Percentiles rank a stretch among this genome's conserved stretches.
These are phyloP conservation scores for Diaporthe sp. DNA, from an alignment of 2,329 filamentous ascomycete species.

Conservation along the genomic window DNA sequence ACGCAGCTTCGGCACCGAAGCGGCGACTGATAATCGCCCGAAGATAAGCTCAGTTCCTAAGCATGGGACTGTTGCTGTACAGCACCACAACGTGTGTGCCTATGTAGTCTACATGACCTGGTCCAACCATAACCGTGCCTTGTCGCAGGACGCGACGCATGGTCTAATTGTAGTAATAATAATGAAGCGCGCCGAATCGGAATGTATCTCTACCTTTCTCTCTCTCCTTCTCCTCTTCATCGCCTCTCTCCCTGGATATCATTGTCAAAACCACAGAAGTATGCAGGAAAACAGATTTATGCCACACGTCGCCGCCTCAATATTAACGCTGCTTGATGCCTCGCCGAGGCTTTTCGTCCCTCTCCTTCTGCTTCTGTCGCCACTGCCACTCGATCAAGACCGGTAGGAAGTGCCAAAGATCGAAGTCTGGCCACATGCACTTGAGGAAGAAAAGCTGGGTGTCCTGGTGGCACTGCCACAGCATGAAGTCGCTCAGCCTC, in stretches of 20 bases:
- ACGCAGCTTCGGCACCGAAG: conserved; percentile 31
- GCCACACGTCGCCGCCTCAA: neutral
- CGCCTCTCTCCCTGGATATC: conserved; percentile 27
- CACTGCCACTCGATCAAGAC: conserved; percentile 92
- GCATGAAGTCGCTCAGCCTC: conserved; percentile 95
- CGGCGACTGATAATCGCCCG: conserved; percentile 16
- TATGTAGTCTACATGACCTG: neutral
- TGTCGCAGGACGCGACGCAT: neutral
- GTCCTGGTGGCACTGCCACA: conserved; percentile 96
- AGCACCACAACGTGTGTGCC: too few species aligned
- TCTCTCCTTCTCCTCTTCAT: neutral
- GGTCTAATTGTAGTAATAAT: conserved; percentile 10
- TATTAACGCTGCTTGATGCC: conserved; percentile 48
- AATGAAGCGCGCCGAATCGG: neutral
- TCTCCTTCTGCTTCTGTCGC: conserved; percentile 69
- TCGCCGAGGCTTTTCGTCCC: conserved; percentile 59
- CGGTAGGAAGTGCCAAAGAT: conserved; percentile 91
- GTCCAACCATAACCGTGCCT: neutral
- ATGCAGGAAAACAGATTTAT: conserved; percentile 8
- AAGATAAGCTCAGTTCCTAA: conserved; percentile 18
- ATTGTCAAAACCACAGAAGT: conserved; percentile 18
- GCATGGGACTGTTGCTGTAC: neutral
- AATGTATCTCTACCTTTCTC: neutral
- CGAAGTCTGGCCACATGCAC: conserved; percentile 96
- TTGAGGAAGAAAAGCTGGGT: conserved; percentile 94